Evolutionary conservation across 495 filamentous ascomycete species (phyloP).

Genomic region (Glonium stellatum): DNA sequence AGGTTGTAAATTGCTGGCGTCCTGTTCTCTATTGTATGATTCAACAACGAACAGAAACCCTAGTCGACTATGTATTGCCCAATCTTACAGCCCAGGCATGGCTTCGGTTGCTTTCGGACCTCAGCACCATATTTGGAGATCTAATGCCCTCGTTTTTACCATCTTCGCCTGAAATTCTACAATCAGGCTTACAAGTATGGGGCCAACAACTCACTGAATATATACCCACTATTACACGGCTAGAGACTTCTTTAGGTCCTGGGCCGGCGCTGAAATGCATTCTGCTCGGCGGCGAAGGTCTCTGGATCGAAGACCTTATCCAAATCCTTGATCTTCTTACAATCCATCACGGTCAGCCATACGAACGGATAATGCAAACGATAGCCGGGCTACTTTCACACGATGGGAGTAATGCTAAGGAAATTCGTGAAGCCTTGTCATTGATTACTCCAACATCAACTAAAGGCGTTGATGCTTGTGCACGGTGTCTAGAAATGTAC

Average conservation of each 20-base stretch:
- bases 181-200: conserved; percentile 12
- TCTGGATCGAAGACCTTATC: conserved; percentile 8
- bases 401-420: conserved; percentile 7
- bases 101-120: conserved; percentile 14
- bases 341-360: neutral
- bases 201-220: conserved; percentile 9
- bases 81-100: conserved; percentile 10
- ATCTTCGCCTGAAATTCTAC: neutral
- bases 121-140: conserved; percentile 16
- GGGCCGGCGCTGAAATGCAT: conserved; percentile 6
- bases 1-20: conserved; percentile 10
- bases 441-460: neutral
- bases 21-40: conserved; percentile 14
- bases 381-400: conserved; percentile 1
- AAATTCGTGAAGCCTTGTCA: conserved; percentile 1
- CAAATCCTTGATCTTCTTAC: conserved; percentile 8
- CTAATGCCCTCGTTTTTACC: conserved; percentile 5
- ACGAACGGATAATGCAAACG: conserved; percentile 15
- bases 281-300: conserved; percentile 11
- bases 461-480: conserved; percentile 11
- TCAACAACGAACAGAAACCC: neutral
- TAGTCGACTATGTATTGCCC: conserved; percentile 10
- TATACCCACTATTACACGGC: conserved; percentile 7
- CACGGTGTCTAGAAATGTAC: conserved; percentile 6
- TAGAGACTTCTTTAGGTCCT: conserved; percentile 9